These are phyloP conservation scores for Metarhizium guizhouense DNA, from an alignment of 2,329 filamentous ascomycete species.

Conservation along the genomic window DNA sequence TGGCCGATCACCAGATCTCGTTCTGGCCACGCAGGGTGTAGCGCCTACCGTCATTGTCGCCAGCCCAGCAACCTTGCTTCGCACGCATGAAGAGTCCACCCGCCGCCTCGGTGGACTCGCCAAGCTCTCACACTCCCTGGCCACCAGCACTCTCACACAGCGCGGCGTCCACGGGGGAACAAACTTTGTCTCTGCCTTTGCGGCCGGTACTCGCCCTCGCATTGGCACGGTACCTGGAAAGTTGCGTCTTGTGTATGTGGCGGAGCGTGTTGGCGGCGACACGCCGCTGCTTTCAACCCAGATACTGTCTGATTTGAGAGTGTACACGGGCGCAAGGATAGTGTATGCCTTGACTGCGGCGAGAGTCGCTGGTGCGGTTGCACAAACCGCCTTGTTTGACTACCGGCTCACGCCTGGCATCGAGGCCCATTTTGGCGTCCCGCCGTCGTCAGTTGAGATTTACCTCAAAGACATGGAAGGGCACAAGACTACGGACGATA, in stretches of 20 bases:
- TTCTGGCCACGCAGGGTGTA: constrained; percentile 62
- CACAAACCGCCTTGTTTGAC: constrained; percentile 81
- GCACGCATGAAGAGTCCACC: constrained; percentile 55
- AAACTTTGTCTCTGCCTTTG: constrained; percentile 37
- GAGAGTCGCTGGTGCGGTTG: constrained; percentile 79
- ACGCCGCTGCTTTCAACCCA: constrained; percentile 57
- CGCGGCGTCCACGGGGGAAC: constrained; percentile 63
- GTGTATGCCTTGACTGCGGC: constrained; percentile 78
- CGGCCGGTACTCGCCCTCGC: constrained; percentile 47
- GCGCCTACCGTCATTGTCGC: constrained; percentile 77
- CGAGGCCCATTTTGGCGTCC: constrained; percentile 66
- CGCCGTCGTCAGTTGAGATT: constrained; percentile 71
- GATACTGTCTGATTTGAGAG: constrained; percentile 69
- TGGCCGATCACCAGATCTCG: constrained; percentile 60
- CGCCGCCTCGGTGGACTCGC: constrained; percentile 52
- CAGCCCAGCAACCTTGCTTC: constrained; percentile 62
- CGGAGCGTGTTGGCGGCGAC: constrained; percentile 58
- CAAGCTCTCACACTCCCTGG: constrained; percentile 60
- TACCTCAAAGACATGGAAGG: constrained; percentile 55
- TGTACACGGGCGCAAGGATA: constrained; percentile 71
- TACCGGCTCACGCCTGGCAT: constrained; percentile 52
- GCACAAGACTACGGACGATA: constrained; percentile 55
- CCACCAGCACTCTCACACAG: constrained; percentile 58
- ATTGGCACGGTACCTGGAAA: constrained; percentile 59
- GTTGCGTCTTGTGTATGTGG: constrained; percentile 72